Base-by-base conservation (phyloP, 495 filamentous ascomycete species). In the Daldinia vernicosa region DNA sequence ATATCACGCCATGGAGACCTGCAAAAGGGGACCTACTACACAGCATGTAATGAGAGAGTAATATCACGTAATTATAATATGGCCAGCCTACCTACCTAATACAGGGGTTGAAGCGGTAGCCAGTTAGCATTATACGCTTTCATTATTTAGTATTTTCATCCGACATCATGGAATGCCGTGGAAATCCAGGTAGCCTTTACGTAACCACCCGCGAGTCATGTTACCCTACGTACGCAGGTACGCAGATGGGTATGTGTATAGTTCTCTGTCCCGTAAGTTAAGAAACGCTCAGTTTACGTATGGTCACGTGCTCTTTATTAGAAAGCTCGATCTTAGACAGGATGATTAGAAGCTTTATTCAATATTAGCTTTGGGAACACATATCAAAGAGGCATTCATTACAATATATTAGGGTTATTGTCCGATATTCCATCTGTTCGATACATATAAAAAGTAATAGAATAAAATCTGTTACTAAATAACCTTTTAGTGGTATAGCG, bases 21-120 rank as follows among this genome's bases (percentile, higher is more conserved):
- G 19, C 8, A 24, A 45, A 19, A 11, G 24, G 43, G 12, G 43
- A 47, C 8, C 7, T 47, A 24, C 26, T 24, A 58, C 47, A 40
- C 22, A 45, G 58, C 33, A 33, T 50, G 51, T 7, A 22, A 45
- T 52, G 24, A 52, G 43, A 47, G 19, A 22, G 3, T 12, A 9
- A 53, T 17, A 70, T 62, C 69, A 59, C 58, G 69, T 61, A 71
- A 66, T 71, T 58, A 57, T 33, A 35, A 6, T 52, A 14, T n/a
- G 7, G 3, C 27, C 27, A 6, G 22, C 45, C 47, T 26, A 27
- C 58, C 66, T 72, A 40, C 69, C 69, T 66, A 63, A 58, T 62
- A 2, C 52, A 66, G 69, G 45, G 45, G 30, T 59, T 47, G 26
- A 35, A 0, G 8, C 60, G 28, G 47, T 50, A 57, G 39, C 17